phyloP scores from a whole-genome alignment of 768 basidiomycete genomes.

The Amylocystis lapponica region DNA sequence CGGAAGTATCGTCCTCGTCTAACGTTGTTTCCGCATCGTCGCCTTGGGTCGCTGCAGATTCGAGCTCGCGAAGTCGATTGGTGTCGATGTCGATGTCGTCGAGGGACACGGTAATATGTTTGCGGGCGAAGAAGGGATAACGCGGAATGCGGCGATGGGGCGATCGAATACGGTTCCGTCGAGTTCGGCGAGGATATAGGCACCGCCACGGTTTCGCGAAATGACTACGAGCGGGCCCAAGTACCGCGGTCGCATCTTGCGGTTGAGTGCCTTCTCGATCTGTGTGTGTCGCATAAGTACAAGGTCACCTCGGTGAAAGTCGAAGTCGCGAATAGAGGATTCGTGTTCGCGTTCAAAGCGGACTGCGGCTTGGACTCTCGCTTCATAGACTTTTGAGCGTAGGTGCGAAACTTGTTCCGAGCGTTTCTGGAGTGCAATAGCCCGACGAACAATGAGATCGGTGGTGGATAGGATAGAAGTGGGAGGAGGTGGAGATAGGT shows the following conservation, averaged over 20 bases:
- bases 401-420: slow-evolving; percentile 7
- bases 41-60: too few species aligned
- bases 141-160: slow-evolving; percentile 14
- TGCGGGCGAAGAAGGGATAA: too few species aligned
- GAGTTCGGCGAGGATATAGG: slow-evolving; percentile 23
- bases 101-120: too few species aligned
- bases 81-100: too few species aligned
- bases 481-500: slow-evolving; percentile 12
- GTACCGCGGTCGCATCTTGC: slow-evolving; percentile 21
- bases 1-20: too few species aligned
- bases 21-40: too few species aligned
- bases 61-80: too few species aligned
- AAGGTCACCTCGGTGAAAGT: slow-evolving; percentile 22
- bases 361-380: slow-evolving; percentile 1
- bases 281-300: slow-evolving; percentile 25
- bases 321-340: slow-evolving; percentile 16
- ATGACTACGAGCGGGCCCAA: slow-evolving; percentile 24
- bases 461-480: slow-evolving; percentile 2
- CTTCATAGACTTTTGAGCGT: slow-evolving; percentile 4
- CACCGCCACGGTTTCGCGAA: slow-evolving; percentile 12
- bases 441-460: slow-evolving; percentile 12
- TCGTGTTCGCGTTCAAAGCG: slow-evolving; percentile 13
- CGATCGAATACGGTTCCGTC: slow-evolving; percentile 15
- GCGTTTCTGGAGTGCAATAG: slow-evolving; percentile 11
- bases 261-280: slow-evolving; percentile 19